These are phyloP conservation scores for Alternaria ventricosa DNA, from an alignment of 2,329 filamentous ascomycete genomes.

Conservation along the genomic window DNA sequence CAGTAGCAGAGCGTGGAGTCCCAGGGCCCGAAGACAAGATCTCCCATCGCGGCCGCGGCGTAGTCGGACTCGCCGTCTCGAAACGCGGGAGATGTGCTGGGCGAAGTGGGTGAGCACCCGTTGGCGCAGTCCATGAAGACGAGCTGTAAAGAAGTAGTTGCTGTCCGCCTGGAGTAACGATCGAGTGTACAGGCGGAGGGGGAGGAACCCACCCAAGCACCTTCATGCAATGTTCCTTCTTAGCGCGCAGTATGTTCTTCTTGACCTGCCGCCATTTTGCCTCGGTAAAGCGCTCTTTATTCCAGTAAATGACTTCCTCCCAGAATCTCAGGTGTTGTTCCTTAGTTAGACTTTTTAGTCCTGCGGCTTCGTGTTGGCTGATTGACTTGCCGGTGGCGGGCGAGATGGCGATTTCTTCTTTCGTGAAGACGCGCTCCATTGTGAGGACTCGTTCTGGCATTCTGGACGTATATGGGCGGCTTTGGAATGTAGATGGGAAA, in stretches of 20 bases:
- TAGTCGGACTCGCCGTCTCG: not conserved
- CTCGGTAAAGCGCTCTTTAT: constrained; percentile 16
- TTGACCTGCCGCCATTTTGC: constrained; percentile 12
- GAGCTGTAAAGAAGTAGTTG: not conserved
- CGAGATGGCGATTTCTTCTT: not conserved
- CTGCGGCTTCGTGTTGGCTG: constrained; percentile 21
- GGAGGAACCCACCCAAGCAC: not conserved
- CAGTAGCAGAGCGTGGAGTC: constrained; percentile 20
- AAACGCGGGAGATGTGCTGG: constrained; percentile 8
- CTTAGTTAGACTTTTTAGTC: constrained; percentile 18
- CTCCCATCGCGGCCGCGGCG: constrained; percentile 25
- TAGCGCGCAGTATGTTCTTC: not conserved
- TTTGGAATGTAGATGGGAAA: too few species aligned
- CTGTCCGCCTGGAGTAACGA: not conserved
- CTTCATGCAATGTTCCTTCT: constrained; percentile 11
- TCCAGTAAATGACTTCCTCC: constrained; percentile 15
- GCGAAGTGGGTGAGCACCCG: constrained; percentile 1
- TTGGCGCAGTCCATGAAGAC: constrained; percentile 7
- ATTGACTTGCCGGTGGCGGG: not conserved
- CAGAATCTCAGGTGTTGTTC: constrained; percentile 14
- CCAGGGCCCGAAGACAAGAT: constrained; percentile 10
- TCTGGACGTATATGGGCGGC: not conserved
- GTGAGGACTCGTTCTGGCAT: not conserved
- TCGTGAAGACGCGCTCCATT: too few species aligned
- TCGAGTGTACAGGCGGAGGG: not conserved